Base-by-base conservation (phyloP, 2,329 filamentous ascomycete species). In the Stemphylium vesicarium region DNA sequence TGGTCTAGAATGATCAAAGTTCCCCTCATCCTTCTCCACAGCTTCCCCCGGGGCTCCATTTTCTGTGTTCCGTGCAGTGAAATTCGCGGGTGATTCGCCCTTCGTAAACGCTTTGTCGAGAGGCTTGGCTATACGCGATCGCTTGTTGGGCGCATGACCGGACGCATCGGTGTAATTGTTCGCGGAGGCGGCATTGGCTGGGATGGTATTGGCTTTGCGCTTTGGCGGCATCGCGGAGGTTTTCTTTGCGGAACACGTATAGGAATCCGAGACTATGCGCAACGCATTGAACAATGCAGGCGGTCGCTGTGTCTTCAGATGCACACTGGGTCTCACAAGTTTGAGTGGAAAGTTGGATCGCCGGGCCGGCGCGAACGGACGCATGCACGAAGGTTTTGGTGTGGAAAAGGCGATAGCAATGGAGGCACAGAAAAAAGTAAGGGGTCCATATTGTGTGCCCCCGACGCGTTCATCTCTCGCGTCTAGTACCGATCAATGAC, bases 1-100 rank as follows among this genome's bases (percentile, higher is more conserved):
- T 29, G 70, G 50, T 50, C 78, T 69, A 29, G 71, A 68, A 50
- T 77, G 71, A 55, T 77, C 75, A 60, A 75, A 75, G 0, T 47
- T 13, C 4, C 40, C 37, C n/a, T 57, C 39, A 7, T 51, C 41
- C 2, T 57, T 42, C 35, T 63, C 26, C 10, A 61, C 47, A 2
- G 52, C 40, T 29, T 63, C 59, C 5, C 51, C 62, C 13, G 57
- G 62, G 15, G 60, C 62, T 7, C 58, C 58, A 53, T 66, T 67
- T 16, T 63, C 56, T 5, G 50, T 36, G 10, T 62, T 61, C 12
- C 50, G 60, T 3, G 63, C 60, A 4, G 56, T 60, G 2, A 40
- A 40, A 24, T 57, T 36, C 8, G 42, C 38, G 1, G 52, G 51
- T 8, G 57, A 44, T 4, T 55, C 39, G 10, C 36, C 40, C 13